These are phyloP conservation scores for Hyphopichia homilentoma DNA, from an alignment of 805 yeast genomes.

Conservation along the genomic window DNA sequence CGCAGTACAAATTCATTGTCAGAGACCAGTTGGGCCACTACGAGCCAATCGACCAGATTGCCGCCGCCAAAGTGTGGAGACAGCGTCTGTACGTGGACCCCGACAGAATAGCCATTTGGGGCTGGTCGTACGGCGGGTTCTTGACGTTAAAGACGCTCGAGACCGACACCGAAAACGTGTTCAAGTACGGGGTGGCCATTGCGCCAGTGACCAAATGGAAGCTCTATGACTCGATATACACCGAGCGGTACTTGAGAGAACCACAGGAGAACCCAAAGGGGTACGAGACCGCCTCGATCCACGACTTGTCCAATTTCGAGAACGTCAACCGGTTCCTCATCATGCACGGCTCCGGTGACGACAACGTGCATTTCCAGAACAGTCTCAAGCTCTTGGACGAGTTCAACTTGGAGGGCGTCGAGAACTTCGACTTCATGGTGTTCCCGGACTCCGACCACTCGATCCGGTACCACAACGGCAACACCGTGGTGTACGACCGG, in stretches of 20 bases:
- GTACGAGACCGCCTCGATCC: constrained; percentile 43
- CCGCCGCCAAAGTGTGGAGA: constrained; percentile 75
- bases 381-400: constrained; percentile 59
- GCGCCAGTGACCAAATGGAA: constrained; percentile 85
- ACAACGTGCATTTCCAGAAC: constrained; percentile 77
- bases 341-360: constrained; percentile 85
- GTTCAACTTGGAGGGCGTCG: constrained; percentile 67
- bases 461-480: constrained; percentile 70
- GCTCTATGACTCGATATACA: constrained; percentile 72
- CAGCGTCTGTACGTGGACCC: constrained; percentile 57
- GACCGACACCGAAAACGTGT: constrained; percentile 48
- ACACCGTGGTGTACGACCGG: constrained; percentile 60
- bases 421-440: constrained; percentile 74
- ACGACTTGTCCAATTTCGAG: constrained; percentile 43
- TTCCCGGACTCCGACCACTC: constrained; percentile 82
- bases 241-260: constrained; percentile 69
- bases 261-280: constrained; percentile 50
- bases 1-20: constrained; percentile 67
- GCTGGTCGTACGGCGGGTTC: constrained; percentile 88
- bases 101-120: constrained; percentile 68
- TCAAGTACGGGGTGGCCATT: constrained; percentile 75
- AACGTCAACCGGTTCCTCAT: constrained; percentile 54
- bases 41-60: constrained; percentile 84
- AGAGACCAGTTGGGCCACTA: constrained; percentile 76
- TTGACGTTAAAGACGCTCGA: constrained; percentile 72